Percentiles rank a stretch among this genome's conserved stretches.
These are phyloP conservation scores for Meyerozyma guilliermondii DNA, from an alignment of 1,139 yeast species.

Conservation along the genomic window DNA sequence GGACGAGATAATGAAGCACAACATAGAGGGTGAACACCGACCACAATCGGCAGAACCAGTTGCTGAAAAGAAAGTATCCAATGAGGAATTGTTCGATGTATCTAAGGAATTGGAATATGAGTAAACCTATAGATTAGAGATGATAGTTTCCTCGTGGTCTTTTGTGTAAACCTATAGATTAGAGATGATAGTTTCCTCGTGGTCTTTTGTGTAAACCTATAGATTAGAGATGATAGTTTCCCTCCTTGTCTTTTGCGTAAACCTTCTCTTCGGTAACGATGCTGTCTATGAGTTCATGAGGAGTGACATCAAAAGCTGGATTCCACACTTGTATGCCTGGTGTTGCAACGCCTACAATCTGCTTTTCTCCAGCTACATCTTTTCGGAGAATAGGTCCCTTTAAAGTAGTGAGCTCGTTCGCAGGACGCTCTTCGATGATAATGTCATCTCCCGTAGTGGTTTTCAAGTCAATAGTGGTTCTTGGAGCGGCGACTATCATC, in stretches of 20 bases:
- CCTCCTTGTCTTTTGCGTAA: constrained; percentile 37
- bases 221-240: constrained; percentile 36
- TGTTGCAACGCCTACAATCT: constrained; percentile 75
- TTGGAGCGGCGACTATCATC: constrained; percentile 93
- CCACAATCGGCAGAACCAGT: background rate
- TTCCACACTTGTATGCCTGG: constrained; percentile 88
- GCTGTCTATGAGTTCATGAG: constrained; percentile 74
- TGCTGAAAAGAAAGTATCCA: background rate
- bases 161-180: constrained; percentile 39
- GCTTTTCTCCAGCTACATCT: constrained; percentile 39
- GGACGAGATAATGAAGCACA: constrained; percentile 43
- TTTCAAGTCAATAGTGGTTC: constrained; percentile 74
- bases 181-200: constrained; percentile 47
- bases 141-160: constrained; percentile 36
- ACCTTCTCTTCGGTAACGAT: constrained; percentile 78
- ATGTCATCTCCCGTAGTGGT: constrained; percentile 69
- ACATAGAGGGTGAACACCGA: constrained; percentile 23
- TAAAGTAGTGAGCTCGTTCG: constrained; percentile 70
- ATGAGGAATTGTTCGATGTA: background rate
- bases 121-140: constrained; percentile 13
- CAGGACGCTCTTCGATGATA: constrained; percentile 82
- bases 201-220: constrained; percentile 2
- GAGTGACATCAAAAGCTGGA: constrained; percentile 94
- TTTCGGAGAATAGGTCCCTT: constrained; percentile 50
- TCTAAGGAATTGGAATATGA: constrained; percentile 2